Evolutionary conservation across 2,329 filamentous ascomycete species (phyloP).

Genomic region (Scleromitrula shiraiana): DNA sequence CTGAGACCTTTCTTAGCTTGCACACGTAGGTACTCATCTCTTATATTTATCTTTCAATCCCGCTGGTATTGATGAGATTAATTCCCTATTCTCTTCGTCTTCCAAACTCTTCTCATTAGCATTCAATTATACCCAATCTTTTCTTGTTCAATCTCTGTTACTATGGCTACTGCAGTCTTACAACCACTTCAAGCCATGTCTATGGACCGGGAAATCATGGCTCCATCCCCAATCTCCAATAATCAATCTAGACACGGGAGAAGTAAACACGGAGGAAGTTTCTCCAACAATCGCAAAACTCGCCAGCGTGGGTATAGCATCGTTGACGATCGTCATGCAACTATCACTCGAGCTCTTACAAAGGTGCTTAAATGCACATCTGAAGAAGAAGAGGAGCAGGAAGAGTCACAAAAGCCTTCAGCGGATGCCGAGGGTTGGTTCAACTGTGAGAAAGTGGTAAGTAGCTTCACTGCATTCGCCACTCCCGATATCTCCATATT

Average conservation of each 20-base stretch:
- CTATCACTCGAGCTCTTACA: constrained; percentile 35
- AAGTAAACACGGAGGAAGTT: constrained; percentile 26
- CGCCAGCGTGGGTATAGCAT: constrained; percentile 35
- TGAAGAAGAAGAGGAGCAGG: constrained; percentile 31
- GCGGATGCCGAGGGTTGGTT: constrained; percentile 36
- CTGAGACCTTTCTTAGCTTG: neutral
- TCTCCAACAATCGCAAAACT: constrained; percentile 28
- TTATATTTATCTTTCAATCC: neutral
- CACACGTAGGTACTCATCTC: neutral
- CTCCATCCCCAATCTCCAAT: constrained; percentile 27
- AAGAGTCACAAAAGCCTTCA: constrained; percentile 31
- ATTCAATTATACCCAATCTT: neutral
- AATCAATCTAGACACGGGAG: constrained; percentile 27
- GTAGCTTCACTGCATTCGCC: no score
- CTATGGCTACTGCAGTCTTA: constrained; percentile 27
- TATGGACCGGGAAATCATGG: constrained; percentile 27
- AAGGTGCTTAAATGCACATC: constrained; percentile 36
- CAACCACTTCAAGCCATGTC: constrained; percentile 22
- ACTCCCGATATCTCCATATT: constrained; percentile 31
- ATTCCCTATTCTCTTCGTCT: neutral
- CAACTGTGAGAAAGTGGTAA: constrained; percentile 33
- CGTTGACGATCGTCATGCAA: constrained; percentile 34
- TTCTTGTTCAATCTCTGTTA: constrained; percentile 4
- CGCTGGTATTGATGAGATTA: neutral
- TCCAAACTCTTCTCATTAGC: neutral